Evolutionary conservation across 345 rosid species (phyloP).

Genomic region (Hibiscus trionum): DNA sequence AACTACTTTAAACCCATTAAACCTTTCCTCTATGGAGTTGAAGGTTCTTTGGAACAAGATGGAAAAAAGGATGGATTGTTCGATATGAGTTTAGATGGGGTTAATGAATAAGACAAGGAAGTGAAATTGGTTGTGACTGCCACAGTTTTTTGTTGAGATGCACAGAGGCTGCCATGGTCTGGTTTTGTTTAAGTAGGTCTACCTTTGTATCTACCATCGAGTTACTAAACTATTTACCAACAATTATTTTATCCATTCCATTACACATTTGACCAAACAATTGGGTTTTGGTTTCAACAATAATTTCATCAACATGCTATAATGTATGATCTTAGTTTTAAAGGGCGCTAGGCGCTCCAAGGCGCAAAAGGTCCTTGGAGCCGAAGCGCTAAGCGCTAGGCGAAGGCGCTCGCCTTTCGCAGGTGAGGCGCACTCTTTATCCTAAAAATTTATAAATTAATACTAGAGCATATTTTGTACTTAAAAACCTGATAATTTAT

Average conservation of each 20-base stretch:
- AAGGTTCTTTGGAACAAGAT: not conserved
- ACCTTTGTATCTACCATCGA: not conserved
- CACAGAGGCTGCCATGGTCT: not conserved
- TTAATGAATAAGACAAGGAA: not conserved
- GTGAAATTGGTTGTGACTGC: not conserved
- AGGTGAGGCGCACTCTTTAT: no score
- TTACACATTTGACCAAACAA: not conserved
- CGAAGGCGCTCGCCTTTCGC: no score
- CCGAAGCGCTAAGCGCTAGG: no score
- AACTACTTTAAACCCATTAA: not conserved
- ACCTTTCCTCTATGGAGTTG: not conserved
- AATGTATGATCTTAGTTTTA: no score
- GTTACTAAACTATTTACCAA: not conserved
- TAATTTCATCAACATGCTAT: not conserved
- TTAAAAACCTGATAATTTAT: no score
- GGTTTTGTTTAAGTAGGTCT: no score
- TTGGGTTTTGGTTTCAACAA: not conserved
- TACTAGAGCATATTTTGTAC: no score
- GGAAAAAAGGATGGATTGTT: not conserved
- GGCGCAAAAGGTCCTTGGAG: no score
- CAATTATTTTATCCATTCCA: not conserved
- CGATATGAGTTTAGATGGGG: not conserved
- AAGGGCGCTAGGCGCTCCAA: no score
- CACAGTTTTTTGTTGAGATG: not conserved
- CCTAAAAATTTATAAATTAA: no score